These are phyloP conservation scores for Acacia pycnantha DNA, from an alignment of 331 rosid species.

Conservation along the genomic window DNA sequence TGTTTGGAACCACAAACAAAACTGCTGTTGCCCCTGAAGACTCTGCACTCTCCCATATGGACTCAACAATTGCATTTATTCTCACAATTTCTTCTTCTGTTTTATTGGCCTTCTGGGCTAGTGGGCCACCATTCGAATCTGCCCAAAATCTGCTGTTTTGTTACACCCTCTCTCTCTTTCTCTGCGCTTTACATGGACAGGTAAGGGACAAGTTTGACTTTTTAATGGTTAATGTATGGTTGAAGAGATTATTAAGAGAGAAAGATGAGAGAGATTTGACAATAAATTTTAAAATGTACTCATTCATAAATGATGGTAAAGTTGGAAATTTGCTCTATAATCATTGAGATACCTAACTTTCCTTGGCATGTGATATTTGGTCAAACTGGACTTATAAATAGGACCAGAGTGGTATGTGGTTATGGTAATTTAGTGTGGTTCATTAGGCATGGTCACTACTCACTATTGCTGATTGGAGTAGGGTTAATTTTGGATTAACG, in stretches of 20 bases:
- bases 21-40: neutral
- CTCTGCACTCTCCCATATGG: neutral
- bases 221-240: neutral
- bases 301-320: no score
- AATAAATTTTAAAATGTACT: no score
- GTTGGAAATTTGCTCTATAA: no score
- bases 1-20: neutral
- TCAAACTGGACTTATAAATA: no score
- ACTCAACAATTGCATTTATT: conserved; percentile 34
- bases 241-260: no score
- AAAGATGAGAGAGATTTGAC: no score
- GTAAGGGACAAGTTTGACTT: neutral
- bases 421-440: no score
- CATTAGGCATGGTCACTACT: no score
- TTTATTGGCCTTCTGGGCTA: neutral
- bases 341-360: no score
- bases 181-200: neutral
- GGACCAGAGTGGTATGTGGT: no score
- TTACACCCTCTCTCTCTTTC: neutral
- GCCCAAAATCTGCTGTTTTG: neutral
- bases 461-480: no score
- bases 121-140: conserved; percentile 11
- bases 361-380: no score
- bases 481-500: neutral
- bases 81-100: conserved; percentile 10